Base-by-base conservation (phyloP, 1,284 basidiomycete genomes). In the Coniophora puteana region DNA sequence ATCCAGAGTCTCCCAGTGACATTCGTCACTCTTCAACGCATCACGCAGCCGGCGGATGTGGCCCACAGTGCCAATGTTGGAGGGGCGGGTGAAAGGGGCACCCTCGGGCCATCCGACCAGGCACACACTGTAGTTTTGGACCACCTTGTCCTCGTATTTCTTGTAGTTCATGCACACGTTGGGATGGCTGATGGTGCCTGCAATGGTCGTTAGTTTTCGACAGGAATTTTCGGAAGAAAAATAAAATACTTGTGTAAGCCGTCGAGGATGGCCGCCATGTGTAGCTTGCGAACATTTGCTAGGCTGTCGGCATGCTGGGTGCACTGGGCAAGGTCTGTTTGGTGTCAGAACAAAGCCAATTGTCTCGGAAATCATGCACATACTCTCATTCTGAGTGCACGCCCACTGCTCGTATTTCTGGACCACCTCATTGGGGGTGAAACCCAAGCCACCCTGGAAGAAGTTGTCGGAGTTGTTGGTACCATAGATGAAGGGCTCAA, bases 391-490 rank as follows among this genome's bases (percentile, higher is more conserved):
- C 13, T 30, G 25, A 7, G 27, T 37, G 26, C 41, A 42, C 5
- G 41, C 41, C 41, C 35, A 42, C 17, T 37, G 35, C 28, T 36
- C 35, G 18, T 28, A 42, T 20, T 37, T 21, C 1, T 16, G 25
- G 11, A 21, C 18, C 14, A 31, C 26, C 10, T 42, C 41, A 4
- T 22, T 35, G 16, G 28, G n/a, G 7, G 16, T 18, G 23, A 22
- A 1, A 13, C 30, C 16, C 5, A 38, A 43, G 5, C 37, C 27
- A 11, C 32, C 36, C 11, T 43, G 26, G 17, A 20, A 30, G 14
- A 43, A 43, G 12, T 38, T 29, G 12, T 29, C n/a, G 8, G 35
- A 29, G 38, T 40, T 40, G n/a, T 40, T 30, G 3, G 30, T 40
- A 13, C 31, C 38, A 20, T 40, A 25, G 30, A 20, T 23, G 3